Evolutionary conservation across 768 basidiomycete genomes (phyloP), one percentile per base, ranked within the genome.

Genomic region (Hygrocybe coccinea): DNA sequence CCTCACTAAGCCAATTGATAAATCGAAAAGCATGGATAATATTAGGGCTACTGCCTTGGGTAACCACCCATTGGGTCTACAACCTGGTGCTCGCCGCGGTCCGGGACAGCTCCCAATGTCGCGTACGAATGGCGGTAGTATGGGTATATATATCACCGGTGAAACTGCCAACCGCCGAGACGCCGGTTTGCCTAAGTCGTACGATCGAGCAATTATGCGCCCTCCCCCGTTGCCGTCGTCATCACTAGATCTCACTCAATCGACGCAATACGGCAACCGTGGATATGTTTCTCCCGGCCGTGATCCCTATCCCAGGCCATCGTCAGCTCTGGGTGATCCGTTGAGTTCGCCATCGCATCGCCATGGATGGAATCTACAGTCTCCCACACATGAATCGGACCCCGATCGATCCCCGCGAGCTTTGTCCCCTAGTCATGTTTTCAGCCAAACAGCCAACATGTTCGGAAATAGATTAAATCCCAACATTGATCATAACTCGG

Each of bases 301-400:
- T 50, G 86, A 88, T 1, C 82, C 84, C 1, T 80, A 77, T 62
- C 77, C 81, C 17, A 79, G 86, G 36, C 83, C 87, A 1, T 81
- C 77, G 48, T 87, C 87, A 33, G 83, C 85, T 11, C 64, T 77
- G n/a, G 82, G 79, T 47, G 79, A 82, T 51, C 64, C 75, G 14
- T 61, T 72, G 36, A 67, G 71, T 5, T 74, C 78, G 9, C 72
- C 76, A n/a, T 66, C 71, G 9, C 66, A 67, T 25, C 58, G 65
- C 29, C 68, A 66, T 43, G 63, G 62, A 44, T 69, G 69, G 17
- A 67, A 67, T 21, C 49, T 71, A 35, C 74, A 72, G 39, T 74
- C 76, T 1, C 75, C 77, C 2, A 73, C 71, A 6, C 75, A 76
- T 21, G 60, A 67, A 52, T 65, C 67, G 52, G 77, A 79, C 29